Evolutionary conservation across 169 alveolate species (phyloP).

Genomic region (Plasmodium inui): DNA sequence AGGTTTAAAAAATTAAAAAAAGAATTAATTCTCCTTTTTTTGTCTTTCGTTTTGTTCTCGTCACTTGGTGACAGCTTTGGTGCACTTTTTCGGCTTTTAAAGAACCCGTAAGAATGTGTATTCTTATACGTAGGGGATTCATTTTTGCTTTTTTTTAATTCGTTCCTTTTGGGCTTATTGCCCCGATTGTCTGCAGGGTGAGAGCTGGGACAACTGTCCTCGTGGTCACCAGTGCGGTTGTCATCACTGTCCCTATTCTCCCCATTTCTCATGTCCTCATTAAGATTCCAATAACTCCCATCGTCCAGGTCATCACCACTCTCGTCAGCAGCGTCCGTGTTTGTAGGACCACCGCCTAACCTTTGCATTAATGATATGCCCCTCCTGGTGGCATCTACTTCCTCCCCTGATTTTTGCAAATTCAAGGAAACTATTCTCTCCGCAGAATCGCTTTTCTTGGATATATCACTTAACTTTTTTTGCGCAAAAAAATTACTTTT

Average conservation of each 20-base stretch:
- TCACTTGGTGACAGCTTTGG: slow-evolving; percentile 1
- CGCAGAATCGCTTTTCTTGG: neutral
- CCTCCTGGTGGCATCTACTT: neutral
- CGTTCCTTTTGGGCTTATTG: neutral
- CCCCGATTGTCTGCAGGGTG: neutral
- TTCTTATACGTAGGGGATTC: neutral
- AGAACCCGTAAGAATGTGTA: neutral
- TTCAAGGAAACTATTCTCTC: neutral
- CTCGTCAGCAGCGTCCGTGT: neutral
- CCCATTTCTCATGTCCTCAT: neutral
- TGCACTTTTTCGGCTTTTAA: neutral
- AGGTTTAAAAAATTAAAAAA: slow-evolving; percentile 28
- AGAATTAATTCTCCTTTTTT: slow-evolving; percentile 20
- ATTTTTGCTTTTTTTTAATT: neutral
- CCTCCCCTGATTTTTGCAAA: neutral
- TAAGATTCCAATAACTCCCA: neutral
- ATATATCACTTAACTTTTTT: neutral
- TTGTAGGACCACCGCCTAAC: neutral
- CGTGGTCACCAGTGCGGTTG: neutral
- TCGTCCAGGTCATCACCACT: neutral
- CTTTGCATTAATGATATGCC: neutral
- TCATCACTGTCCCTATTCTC: neutral
- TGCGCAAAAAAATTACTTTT: neutral
- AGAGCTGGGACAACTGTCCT: neutral
- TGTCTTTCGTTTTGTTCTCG: neutral